phyloP scores from a whole-genome alignment of 2,329 filamentous ascomycete species.

The Arthroderma uncinatum region DNA sequence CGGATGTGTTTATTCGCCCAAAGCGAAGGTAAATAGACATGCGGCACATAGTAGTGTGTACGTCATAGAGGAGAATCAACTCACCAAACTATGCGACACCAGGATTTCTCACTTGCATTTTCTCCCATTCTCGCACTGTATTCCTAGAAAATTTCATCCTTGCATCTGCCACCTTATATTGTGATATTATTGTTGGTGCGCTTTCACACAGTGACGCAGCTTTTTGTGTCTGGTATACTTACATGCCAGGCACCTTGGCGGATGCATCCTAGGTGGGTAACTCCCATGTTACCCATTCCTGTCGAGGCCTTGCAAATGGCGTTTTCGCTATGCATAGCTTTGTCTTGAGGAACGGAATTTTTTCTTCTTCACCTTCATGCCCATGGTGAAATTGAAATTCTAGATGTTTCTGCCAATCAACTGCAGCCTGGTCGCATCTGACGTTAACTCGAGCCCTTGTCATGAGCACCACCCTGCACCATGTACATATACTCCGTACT shows the following conservation, averaged over 20 bases:
- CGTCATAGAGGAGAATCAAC: neutral
- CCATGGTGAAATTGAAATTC: neutral
- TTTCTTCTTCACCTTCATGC: neutral
- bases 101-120: neutral
- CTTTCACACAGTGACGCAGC: constrained; percentile 1
- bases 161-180: constrained; percentile 2
- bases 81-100: neutral
- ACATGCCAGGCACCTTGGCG: neutral
- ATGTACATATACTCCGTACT: neutral
- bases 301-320: neutral
- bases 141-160: constrained; percentile 3
- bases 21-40: constrained; percentile 21
- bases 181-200: constrained; percentile 3
- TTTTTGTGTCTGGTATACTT: neutral
- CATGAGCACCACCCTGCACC: neutral
- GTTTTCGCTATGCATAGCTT: neutral
- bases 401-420: constrained; percentile 2
- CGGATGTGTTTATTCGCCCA: constrained; percentile 33
- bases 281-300: neutral
- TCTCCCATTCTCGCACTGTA: neutral
- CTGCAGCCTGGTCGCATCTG: neutral
- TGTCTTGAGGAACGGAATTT: neutral
- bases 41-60: neutral
- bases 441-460: neutral
- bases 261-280: neutral